Base-by-base conservation (phyloP, 1,284 basidiomycete species). In the Coriolopsis trogii region DNA sequence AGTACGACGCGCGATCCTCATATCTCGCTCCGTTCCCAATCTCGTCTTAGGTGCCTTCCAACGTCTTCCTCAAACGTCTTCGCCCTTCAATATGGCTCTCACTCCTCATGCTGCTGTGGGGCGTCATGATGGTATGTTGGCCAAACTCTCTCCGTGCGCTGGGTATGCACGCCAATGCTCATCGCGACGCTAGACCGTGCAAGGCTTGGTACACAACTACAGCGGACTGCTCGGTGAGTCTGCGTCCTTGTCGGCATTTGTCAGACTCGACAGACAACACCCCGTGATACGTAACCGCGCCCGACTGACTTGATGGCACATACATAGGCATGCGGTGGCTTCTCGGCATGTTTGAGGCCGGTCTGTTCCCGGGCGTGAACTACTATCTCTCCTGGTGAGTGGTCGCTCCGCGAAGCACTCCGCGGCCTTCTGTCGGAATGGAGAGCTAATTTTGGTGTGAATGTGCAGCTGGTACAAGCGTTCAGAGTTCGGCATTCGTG, bases 261-360 rank as follows among this genome's bases (percentile, higher is more conserved):
- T n/a, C 42, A 26, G 25, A 33, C 24, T 25, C 16, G 25, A 25
- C 15, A 16, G 13, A 34, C 42, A 24, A 25, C 26, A 1, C 24
- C 39, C 51, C 49, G 41, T 50, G 47, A 9, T 23, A 10, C 20
- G 26, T 2, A 30, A 16, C 37, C 25, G 42, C 36, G 24, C 13
- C 18, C n/a, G n/a, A n/a, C n/a, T n/a, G n/a, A n/a, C n/a, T n/a
- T n/a, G n/a, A n/a, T n/a, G n/a, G n/a, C n/a, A n/a, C n/a, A n/a
- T n/a, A n/a, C n/a, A 9, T 40, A 85, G 85, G 73, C 15, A 79
- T 83, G 77, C 73, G 85, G 41, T 84, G 80, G 79, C 71, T 87
- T 68, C 72, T 88, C 44, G 86, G 87, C 20, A 72, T 78, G 57
- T 84, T 86, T 56, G 87, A 89, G 68, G 86, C 84, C n/a, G 87